Percentiles rank a stretch among this genome's conserved stretches.
These are phyloP conservation scores for Trichoderma citrinoviride DNA, from an alignment of 2,329 filamentous ascomycete species.

Conservation along the genomic window DNA sequence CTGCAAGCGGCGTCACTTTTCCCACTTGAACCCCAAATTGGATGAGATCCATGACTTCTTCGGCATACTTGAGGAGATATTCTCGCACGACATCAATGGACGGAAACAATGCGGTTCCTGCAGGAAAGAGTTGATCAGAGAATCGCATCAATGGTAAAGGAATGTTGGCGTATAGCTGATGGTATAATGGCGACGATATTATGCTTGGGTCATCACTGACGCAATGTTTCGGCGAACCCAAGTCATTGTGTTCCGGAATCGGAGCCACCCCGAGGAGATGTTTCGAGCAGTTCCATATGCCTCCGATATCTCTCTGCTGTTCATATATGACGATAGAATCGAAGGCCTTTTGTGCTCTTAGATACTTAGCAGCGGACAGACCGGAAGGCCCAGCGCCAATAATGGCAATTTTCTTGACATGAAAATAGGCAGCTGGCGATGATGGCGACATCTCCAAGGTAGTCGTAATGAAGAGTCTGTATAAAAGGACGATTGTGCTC, in stretches of 20 bases:
- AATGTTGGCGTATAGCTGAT: conserved; percentile 84
- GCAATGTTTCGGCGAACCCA: conserved; percentile 65
- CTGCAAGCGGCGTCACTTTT: conserved; percentile 44
- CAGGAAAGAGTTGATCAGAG: conserved; percentile 64
- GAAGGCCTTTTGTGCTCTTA: conserved; percentile 68
- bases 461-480: too few species aligned
- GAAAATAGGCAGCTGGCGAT: conserved; percentile 34
- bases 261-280: conserved; percentile 46
- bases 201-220: conserved; percentile 58
- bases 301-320: conserved; percentile 72
- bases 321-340: conserved; percentile 74
- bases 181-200: conserved; percentile 81
- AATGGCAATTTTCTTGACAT: conserved; percentile 65
- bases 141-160: conserved; percentile 78
- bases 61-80: conserved; percentile 71
- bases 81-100: conserved; percentile 64
- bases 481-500: too few species aligned
- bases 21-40: conserved; percentile 68
- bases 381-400: conserved; percentile 82
- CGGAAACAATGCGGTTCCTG: conserved; percentile 69
- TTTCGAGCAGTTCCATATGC: conserved; percentile 69
- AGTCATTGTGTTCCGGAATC: conserved; percentile 43
- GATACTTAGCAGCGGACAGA: conserved; percentile 75
- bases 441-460: neutral
- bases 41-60: conserved; percentile 65